Evolutionary conservation across 2,329 filamentous ascomycete species (phyloP), one percentile per base, ranked within the genome.

Genomic region (Diplodia scrobiculata): DNA sequence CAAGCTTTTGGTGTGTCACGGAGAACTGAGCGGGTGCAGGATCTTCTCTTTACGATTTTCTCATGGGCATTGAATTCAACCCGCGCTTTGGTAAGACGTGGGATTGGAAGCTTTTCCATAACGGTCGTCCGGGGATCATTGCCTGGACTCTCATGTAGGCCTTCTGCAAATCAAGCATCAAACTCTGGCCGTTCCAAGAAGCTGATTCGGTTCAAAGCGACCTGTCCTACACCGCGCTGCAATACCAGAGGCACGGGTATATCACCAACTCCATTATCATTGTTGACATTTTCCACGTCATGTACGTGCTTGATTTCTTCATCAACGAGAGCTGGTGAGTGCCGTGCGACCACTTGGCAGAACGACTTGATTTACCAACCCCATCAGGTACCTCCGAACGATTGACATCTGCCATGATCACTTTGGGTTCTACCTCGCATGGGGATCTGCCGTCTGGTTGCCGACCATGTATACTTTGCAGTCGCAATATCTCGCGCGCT

Each of bases 21-120:
- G 27, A 48, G 2, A 32, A 27, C 63, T 65, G n/a, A 65, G 29
- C 14, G 2, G n/a, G 41, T 45, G 9, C 11, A 66, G 65, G 65
- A 34, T 66, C 65, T 14, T 55, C 48, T 34, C 25, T 58, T 7
- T 64, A 66, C 47, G 84, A 79, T 71, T 79, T 79, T 74, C 79
- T 89, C 66, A 94, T 96, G 91, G 91, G 89, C 69, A 93, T 83
- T 21, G 81, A 83, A 67, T 85, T 87, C 70, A 66, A 66, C 13
- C 65, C 65, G 29, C 65, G 65, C 27, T 66, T 66, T 85, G 65
- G 65, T 50, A 76, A 66, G 70, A 74, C 63, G 72, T 77, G 45
- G 77, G 69, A 73, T 27, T 66, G 65, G 65, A 66, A 66, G 36
- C 48, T 66, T 19, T 66, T 66, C 25, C 47, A 13, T 58, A 82